These are phyloP conservation scores for Coniochaeta hoffmannii DNA, from an alignment of 2,329 filamentous ascomycete genomes.

Conservation along the genomic window DNA sequence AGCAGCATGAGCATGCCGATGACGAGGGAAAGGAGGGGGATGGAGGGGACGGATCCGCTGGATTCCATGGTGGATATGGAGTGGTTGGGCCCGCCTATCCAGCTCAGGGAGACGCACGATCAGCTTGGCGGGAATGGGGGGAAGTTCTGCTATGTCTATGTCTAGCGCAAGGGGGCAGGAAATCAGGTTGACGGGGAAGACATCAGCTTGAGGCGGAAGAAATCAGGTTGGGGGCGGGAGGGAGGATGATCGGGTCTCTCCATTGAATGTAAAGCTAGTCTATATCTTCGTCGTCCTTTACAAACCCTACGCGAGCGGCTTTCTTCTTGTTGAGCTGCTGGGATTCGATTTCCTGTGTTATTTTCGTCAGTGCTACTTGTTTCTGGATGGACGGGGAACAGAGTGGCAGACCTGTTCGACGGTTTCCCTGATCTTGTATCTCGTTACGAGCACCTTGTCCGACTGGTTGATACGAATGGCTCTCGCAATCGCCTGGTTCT, in stretches of 20 bases:
- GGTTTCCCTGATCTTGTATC: background rate
- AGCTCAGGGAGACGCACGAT: conserved; percentile 17
- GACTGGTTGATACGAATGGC: conserved; percentile 39
- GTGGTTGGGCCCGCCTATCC: conserved; percentile 16
- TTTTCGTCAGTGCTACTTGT: background rate
- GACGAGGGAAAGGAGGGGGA: conserved; percentile 5
- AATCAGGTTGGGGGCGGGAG: too few relatives aligned
- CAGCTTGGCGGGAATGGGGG: conserved; percentile 18
- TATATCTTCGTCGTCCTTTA: background rate
- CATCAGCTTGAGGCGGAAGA: too few relatives aligned
- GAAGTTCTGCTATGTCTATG: conserved; percentile 20
- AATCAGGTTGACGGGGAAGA: too few relatives aligned
- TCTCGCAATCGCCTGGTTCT: conserved; percentile 43
- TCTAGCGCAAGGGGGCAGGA: conserved; percentile 9
- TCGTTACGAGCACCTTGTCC: conserved; percentile 23
- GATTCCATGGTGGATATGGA: conserved; percentile 17
- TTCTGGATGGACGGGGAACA: background rate
- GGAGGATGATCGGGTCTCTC: too few relatives aligned
- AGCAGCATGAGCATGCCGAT: conserved; percentile 15
- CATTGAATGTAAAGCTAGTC: too few relatives aligned
- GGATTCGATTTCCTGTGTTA: background rate
- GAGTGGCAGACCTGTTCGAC: background rate
- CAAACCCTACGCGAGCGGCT: background rate
- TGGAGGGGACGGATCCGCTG: background rate
- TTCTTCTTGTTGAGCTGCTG: background rate